Conservation (phyloP, 192 early-diverging fungal genomes). For the Coemansia sp. region DNA sequence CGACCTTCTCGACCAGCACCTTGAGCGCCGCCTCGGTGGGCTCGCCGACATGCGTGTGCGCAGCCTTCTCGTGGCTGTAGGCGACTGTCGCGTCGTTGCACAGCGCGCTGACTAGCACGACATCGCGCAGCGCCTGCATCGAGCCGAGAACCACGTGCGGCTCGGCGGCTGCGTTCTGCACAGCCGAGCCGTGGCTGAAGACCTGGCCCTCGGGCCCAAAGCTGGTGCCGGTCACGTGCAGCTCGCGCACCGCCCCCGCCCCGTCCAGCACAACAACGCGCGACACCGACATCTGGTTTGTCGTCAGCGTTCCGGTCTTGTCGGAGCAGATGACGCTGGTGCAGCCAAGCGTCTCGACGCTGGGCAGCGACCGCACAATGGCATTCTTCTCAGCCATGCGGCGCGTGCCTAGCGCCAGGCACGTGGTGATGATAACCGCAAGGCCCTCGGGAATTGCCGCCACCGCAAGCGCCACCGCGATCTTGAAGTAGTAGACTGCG, state of each 20-base stretch:
- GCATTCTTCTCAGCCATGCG: conserved; percentile 97
- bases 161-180: conserved; percentile 59
- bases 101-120: conserved; percentile 67
- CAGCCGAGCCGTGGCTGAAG: conserved; percentile 44
- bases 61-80: conserved; percentile 71
- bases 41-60: conserved; percentile 86
- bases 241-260: conserved; percentile 62
- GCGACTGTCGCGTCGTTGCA: conserved; percentile 91
- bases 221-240: conserved; percentile 78
- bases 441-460: conserved; percentile 99
- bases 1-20: conserved; percentile 92
- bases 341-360: conserved; percentile 97
- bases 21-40: conserved; percentile 98
- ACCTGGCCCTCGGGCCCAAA: conserved; percentile 85
- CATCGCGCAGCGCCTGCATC: conserved; percentile 57
- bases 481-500: conserved; percentile 99
- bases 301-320: conserved; percentile 99
- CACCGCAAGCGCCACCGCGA: conserved; percentile 96
- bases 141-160: conserved; percentile 70
- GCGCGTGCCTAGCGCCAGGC: conserved; percentile 94
- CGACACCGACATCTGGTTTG: conserved; percentile 96
- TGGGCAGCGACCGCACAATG: conserved; percentile 90
- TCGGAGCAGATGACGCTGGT: conserved; percentile 98
- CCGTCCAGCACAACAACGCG: conserved; percentile 62
- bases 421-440: conserved; percentile 98